Conservation (phyloP, 164 flowering plant genomes). For the Annona cherimola region DNA sequence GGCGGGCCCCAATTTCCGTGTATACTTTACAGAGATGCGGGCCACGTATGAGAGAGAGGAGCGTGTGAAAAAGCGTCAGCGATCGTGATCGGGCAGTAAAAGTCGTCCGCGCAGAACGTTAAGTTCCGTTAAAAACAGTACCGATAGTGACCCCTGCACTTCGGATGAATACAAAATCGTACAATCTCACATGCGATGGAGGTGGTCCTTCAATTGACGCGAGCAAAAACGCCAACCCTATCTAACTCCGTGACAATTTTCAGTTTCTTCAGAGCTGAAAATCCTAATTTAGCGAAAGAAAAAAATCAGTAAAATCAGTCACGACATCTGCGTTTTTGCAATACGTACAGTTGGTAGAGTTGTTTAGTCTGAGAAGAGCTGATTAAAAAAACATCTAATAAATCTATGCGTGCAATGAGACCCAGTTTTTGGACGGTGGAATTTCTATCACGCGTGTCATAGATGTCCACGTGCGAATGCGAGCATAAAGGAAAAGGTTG, state of each 20-base stretch:
- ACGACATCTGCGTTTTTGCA: no score
- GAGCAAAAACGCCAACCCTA: not conserved
- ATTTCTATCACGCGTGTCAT: not conserved
- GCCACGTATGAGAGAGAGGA: constrained; percentile 1
- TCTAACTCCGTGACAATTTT: not conserved
- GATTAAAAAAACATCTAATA: not conserved
- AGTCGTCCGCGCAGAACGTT: constrained; percentile 36
- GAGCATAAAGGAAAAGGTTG: not conserved
- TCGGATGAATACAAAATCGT: not conserved
- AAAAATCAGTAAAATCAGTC: no score
- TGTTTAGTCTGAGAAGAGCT: not conserved
- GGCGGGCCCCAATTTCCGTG: not conserved
- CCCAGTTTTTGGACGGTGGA: not conserved
- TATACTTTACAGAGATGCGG: not conserved
- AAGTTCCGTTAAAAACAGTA: constrained; percentile 20
- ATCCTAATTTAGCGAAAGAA: no score
- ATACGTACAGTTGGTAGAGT: not conserved
- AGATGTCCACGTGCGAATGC: not conserved
- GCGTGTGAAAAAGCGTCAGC: constrained; percentile 2
- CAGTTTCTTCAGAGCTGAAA: not conserved
- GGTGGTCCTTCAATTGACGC: not conserved
- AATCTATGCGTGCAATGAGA: not conserved
- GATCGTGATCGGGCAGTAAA: constrained; percentile 8
- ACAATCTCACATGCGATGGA: not conserved
- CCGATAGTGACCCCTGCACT: constrained; percentile 2